Conservation (phyloP, 2,329 filamentous ascomycete species). For the Aspergillus uvarum region DNA sequence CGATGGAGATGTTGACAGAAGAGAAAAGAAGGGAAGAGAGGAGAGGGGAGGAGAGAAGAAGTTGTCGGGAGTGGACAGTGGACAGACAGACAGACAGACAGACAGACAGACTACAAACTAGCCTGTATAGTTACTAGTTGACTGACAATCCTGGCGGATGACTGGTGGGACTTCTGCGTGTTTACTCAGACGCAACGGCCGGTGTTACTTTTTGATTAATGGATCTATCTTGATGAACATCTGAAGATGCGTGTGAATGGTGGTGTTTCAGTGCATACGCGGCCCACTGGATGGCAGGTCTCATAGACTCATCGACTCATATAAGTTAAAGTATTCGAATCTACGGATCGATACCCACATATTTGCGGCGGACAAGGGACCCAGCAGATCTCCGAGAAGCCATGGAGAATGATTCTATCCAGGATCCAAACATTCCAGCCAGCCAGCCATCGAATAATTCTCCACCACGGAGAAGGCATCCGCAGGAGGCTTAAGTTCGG, state of each 20-base stretch:
- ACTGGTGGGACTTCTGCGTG: not conserved
- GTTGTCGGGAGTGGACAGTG: not conserved
- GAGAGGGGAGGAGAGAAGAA: slow-evolving; percentile 9
- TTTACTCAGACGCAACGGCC: too few relatives aligned
- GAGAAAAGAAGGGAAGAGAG: slow-evolving; percentile 2
- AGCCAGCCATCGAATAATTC: not conserved
- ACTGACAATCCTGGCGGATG: not conserved
- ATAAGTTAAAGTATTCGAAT: not conserved
- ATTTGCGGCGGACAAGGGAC: not conserved
- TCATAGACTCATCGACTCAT: not conserved
- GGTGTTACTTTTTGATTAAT: too few relatives aligned
- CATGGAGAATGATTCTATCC: not conserved
- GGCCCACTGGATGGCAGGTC: not conserved
- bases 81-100: not conserved
- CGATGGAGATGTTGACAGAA: not conserved
- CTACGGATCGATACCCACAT: not conserved
- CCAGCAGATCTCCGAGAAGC: not conserved
- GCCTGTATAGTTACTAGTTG: not conserved
- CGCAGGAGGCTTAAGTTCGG: not conserved
- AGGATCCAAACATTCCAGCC: not conserved
- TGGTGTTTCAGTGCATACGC: not conserved
- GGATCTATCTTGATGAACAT: too few relatives aligned
- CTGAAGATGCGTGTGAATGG: not conserved
- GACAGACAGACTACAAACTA: not conserved
- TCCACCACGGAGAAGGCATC: not conserved